A percentile compares a stretch with the other conserved stretches of the same genome.
Evolutionary conservation across 768 basidiomycete genomes (phyloP).

Genomic region (Clavulina sp.): DNA sequence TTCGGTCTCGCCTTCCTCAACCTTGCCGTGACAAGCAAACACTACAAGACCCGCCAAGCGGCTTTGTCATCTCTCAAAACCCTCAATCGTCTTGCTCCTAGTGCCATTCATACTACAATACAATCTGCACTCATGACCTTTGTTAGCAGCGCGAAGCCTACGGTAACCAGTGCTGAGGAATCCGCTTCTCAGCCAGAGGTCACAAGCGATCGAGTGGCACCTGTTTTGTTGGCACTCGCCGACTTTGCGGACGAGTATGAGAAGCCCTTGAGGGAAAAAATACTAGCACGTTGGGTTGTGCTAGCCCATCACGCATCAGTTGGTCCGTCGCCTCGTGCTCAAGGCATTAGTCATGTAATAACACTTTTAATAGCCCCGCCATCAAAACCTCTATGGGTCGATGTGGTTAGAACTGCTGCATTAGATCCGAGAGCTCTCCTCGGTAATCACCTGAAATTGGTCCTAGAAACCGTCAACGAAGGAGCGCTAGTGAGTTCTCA

Average conservation of each 20-base stretch:
- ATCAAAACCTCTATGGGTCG: no score
- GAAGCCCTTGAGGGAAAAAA: slow-evolving; percentile 23
- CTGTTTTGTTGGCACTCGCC: slow-evolving; percentile 23
- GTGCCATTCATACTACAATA: slow-evolving; percentile 34
- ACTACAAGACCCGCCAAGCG: slow-evolving; percentile 34
- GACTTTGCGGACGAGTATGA: slow-evolving; percentile 30
- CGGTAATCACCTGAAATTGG: no score
- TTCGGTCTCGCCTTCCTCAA: slow-evolving; percentile 52
- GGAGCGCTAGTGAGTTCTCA: background rate
- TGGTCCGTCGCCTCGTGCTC: slow-evolving; percentile 28
- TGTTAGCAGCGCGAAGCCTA: no score
- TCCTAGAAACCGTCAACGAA: no score
- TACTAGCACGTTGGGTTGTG: slow-evolving; percentile 40
- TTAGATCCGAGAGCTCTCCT: no score
- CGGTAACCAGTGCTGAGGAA: no score
- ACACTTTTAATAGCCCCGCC: no score
- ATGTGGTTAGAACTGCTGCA: no score
- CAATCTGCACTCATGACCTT: slow-evolving; percentile 22
- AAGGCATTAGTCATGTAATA: no score
- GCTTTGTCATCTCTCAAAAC: slow-evolving; percentile 28
- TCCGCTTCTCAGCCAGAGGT: no score
- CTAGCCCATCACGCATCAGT: slow-evolving; percentile 56
- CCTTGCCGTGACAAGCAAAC: slow-evolving; percentile 41
- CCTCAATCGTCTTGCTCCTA: slow-evolving; percentile 26
- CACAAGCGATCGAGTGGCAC: no score